Percentiles rank a stretch among this genome's conserved stretches.
phyloP scores from a whole-genome alignment of 1,284 basidiomycete species.

The Sparassis latifolia region DNA sequence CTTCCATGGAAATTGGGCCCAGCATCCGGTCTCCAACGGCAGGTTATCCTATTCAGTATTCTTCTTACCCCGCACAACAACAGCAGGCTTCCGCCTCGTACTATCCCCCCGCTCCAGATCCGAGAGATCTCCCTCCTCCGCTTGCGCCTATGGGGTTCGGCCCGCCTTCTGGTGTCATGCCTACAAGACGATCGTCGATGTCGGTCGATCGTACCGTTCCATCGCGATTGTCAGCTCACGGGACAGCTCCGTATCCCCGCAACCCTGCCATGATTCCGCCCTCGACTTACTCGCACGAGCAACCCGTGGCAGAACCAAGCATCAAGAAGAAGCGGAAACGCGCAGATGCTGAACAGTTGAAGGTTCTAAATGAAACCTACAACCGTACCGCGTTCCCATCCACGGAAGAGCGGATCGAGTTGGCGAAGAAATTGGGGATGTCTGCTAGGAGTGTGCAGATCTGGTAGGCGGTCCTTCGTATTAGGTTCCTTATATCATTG shows the following conservation, averaged over 20 bases:
- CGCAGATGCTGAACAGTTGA: slow-evolving; percentile 71
- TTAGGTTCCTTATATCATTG: slow-evolving; percentile 6
- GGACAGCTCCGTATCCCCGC: slow-evolving; percentile 37
- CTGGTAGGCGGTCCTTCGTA: slow-evolving; percentile 44
- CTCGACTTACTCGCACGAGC: slow-evolving; percentile 25
- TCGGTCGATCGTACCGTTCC: slow-evolving; percentile 25
- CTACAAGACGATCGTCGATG: slow-evolving; percentile 21
- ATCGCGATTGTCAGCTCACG: slow-evolving; percentile 21
- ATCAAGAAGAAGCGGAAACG: slow-evolving; percentile 84
- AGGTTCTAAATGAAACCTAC: slow-evolving; percentile 75
- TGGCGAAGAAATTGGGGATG: slow-evolving; percentile 76
- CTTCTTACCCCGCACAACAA: slow-evolving; percentile 17
- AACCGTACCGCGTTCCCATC: slow-evolving; percentile 76
- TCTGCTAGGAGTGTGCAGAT: slow-evolving; percentile 79
- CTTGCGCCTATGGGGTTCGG: slow-evolving; percentile 28
- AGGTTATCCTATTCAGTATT: slow-evolving; percentile 18
- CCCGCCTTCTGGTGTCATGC: slow-evolving; percentile 16
- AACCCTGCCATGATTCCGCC: slow-evolving; percentile 32
- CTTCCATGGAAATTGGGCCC: slow-evolving; percentile 13
- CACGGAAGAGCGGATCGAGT: slow-evolving; percentile 71
- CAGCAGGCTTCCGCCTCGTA: slow-evolving; percentile 15
- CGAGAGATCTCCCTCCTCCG: slow-evolving; percentile 21
- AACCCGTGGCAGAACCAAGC: slow-evolving; percentile 47
- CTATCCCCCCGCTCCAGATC: slow-evolving; percentile 22
- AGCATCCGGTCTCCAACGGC: slow-evolving; percentile 22